These are phyloP conservation scores for Termitomyces sp. DNA, from an alignment of 768 basidiomycete genomes.

Conservation along the genomic window DNA sequence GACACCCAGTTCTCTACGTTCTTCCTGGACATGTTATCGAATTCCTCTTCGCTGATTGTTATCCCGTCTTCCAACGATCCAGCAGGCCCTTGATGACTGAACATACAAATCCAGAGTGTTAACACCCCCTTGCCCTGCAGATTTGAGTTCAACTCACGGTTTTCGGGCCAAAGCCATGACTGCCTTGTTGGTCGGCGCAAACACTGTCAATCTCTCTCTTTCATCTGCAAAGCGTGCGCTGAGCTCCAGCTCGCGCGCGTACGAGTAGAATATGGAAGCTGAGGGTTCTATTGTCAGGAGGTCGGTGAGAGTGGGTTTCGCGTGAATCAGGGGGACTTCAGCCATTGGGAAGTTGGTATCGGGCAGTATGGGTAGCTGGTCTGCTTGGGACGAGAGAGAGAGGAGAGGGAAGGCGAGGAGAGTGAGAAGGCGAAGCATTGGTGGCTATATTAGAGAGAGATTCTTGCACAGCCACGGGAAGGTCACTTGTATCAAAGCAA, in stretches of 20 bases:
- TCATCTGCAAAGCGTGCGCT: conserved; percentile 43
- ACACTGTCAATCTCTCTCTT: conserved; percentile 44
- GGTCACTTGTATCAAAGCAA: no score
- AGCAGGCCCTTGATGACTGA: conserved; percentile 51
- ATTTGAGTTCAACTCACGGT: conserved; percentile 53
- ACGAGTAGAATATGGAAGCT: conserved; percentile 80
- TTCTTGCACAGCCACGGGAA: neutral
- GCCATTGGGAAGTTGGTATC: conserved; percentile 7
- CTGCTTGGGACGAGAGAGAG: conserved; percentile 24
- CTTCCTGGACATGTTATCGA: conserved; percentile 49
- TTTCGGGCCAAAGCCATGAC: conserved; percentile 77
- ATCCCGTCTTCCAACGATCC: conserved; percentile 33
- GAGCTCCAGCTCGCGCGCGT: conserved; percentile 68
- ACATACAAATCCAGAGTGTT: neutral
- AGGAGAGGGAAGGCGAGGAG: conserved; percentile 26
- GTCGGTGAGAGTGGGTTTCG: conserved; percentile 62
- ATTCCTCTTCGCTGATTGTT: conserved; percentile 62
- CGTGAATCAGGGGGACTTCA: conserved; percentile 33
- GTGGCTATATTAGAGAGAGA: neutral
- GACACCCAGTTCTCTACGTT: conserved; percentile 81
- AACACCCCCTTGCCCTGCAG: neutral
- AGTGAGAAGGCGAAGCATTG: conserved; percentile 30
- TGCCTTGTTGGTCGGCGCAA: conserved; percentile 86
- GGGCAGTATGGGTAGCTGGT: conserved; percentile 29
- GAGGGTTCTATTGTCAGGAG: conserved; percentile 72